These are phyloP conservation scores for Leishmania aethiopica DNA, from an alignment of 208 protist genomes.

Conservation along the genomic window DNA sequence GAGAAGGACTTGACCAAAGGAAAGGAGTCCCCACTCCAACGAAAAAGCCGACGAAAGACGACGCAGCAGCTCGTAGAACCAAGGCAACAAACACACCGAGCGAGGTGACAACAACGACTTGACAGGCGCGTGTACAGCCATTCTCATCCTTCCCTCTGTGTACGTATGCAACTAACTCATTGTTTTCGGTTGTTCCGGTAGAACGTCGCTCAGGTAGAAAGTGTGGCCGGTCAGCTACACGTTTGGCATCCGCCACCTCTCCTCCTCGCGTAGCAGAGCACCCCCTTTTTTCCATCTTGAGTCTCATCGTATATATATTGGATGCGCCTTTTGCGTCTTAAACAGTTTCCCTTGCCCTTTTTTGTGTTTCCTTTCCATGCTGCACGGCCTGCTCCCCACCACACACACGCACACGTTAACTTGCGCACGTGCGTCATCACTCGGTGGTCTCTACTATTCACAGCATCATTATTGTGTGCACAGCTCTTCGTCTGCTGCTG, in stretches of 20 bases:
- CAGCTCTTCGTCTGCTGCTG: background rate
- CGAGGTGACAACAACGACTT: background rate
- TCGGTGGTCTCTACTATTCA: background rate
- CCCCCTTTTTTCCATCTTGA: background rate
- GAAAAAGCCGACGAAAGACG: background rate
- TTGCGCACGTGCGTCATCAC: background rate
- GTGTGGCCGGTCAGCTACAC: background rate
- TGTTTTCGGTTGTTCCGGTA: background rate
- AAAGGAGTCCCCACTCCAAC: background rate
- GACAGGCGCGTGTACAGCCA: background rate
- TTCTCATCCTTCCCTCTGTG: background rate
- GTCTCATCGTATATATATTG: background rate
- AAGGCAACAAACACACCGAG: background rate
- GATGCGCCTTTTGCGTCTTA: background rate
- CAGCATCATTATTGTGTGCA: background rate
- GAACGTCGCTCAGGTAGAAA: background rate
- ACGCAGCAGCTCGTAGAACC: background rate
- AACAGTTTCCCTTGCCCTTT: background rate
- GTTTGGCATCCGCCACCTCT: conserved; percentile 1
- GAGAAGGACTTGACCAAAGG: background rate
- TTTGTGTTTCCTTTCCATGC: background rate
- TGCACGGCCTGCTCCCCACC: background rate
- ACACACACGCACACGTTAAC: background rate
- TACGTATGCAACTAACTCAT: background rate
- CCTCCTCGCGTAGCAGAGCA: background rate